A percentile compares a stretch with the other conserved stretches of the same genome.
Conservation (phyloP, 768 basidiomycete genomes). For the Suillus bovinus region DNA sequence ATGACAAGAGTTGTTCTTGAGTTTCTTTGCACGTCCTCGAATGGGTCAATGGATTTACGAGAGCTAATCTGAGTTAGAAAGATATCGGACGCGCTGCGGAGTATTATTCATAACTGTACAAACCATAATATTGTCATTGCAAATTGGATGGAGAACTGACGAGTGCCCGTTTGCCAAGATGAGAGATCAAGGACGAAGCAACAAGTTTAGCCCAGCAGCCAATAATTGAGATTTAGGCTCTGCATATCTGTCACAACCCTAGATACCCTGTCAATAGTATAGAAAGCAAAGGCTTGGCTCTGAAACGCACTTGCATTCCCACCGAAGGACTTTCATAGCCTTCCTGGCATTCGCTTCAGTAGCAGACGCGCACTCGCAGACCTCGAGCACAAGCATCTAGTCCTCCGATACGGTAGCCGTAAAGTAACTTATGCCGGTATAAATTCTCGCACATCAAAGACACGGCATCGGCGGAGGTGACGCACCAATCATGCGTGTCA, state of each 20-base stretch:
- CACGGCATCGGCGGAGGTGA: background rate
- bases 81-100: slow-evolving; percentile 71
- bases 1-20: slow-evolving; percentile 75
- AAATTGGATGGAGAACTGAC: background rate
- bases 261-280: background rate
- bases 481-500: slow-evolving; percentile 55
- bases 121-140: slow-evolving; percentile 1
- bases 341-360: slow-evolving; percentile 78
- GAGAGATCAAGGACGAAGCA: slow-evolving; percentile 6
- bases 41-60: slow-evolving; percentile 75
- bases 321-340: slow-evolving; percentile 75
- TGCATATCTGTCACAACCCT: slow-evolving; percentile 57
- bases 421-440: slow-evolving; percentile 51
- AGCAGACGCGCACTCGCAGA: slow-evolving; percentile 80
- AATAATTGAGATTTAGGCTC: slow-evolving; percentile 74
- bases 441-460: background rate
- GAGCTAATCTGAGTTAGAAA: slow-evolving; percentile 71
- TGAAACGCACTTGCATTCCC: slow-evolving; percentile 71
- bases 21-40: slow-evolving; percentile 72
- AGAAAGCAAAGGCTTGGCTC: no score
- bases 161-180: background rate
- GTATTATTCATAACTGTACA: slow-evolving; percentile 77
- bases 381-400: slow-evolving; percentile 81
- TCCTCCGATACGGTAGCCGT: slow-evolving; percentile 76
- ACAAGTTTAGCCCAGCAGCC: slow-evolving; percentile 60